Base-by-base conservation (phyloP, 352 stramenopile species). In the Thraustotheca clavata region DNA sequence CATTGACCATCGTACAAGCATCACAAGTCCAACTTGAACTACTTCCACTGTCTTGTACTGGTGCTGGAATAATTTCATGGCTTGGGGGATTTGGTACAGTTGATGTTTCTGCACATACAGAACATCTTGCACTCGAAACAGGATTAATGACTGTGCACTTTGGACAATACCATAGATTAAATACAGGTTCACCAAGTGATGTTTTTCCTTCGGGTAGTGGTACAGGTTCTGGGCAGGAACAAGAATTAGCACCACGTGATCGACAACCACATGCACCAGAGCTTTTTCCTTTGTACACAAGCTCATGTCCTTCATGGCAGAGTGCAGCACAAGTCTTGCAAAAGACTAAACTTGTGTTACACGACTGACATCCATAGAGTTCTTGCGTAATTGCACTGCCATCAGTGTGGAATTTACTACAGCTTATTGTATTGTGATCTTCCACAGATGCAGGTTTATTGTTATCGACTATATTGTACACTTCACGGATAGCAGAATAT, bases 131-230 rank as follows among this genome's bases (percentile, higher is more conserved):
- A 1, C 75, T 48, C n/a, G 77, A 68, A 8, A 76, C 55, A 4
- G 71, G 69, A 59, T 95, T 95, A 20, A 93, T 75, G 33, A 95
- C 80, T 0, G 86, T 95, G 68, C 86, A 95, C 41, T 88, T 81
- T 50, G 69, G 83, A 60, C 86, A 95, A 41, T 78, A 81, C 86
- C 86, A 95, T 18, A 86, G 67, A 16, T 69, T 49, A 14, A 72
- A 73, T n/a, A 86, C 74, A 12, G 75, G 46, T 2, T 71, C 67
- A 24, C 52, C 70, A 6, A 88, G 61, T 31, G 59, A 62, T 14
- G 75, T 71, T 22, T 74, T 75, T 8, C 87, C 74, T 18, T 67
- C 69, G 2, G 62, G 66, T 59, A 65, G 34, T 0, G 46, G 18
- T 7, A 92, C 67, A 33, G 75, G 62, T 3, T 54, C 71, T 12